Evolutionary conservation across 768 basidiomycete genomes (phyloP), one percentile per base, ranked within the genome.

Genomic region (Podaxis sp.): DNA sequence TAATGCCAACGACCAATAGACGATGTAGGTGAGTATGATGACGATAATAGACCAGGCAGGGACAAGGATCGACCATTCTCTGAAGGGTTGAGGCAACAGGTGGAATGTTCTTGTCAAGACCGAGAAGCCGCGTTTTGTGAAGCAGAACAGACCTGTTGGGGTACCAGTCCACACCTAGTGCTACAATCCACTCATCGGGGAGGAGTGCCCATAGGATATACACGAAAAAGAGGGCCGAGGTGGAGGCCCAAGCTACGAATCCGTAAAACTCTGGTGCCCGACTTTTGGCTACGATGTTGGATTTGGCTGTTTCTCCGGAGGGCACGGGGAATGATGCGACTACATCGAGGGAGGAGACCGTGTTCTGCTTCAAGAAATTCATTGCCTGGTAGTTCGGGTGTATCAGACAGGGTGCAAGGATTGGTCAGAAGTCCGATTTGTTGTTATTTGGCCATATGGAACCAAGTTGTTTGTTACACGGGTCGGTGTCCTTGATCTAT

Each of bases 211-310:
- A 95, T 5, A 93, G 75, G 37, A 93, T 69, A 71, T 90, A 94
- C 26, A 90, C 68, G 58, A 83, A 72, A 70, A 90, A 95, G 2
- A 86, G 74, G 28, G 93, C 74, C 56, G 84, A 87, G 0, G 94
- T 94, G 0, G 86, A 86, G 8, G 87, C 87, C 88, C 87, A 91
- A 15, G 90, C 91, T 4, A 90, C 91, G 71, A 95, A 95, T n/a
- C 94, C 93, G 67, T 94, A 93, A 69, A 94, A 89, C 75, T 95
- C 93, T 48, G 90, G 83, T 12, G 90, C 89, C 8, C 90, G 86
- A 71, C 86, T 89, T 41, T 62, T 62, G 10, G 44, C 11, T 11
- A 28, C 26, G 11, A 7, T 28, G 33, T 38, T 28, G 6, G 46
- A 30, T 20, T 56, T 30, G 7, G 22, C 22, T 13, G 30, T 26